Base-by-base conservation (phyloP, 1,284 basidiomycete genomes). In the Puccinia hordei region DNA sequence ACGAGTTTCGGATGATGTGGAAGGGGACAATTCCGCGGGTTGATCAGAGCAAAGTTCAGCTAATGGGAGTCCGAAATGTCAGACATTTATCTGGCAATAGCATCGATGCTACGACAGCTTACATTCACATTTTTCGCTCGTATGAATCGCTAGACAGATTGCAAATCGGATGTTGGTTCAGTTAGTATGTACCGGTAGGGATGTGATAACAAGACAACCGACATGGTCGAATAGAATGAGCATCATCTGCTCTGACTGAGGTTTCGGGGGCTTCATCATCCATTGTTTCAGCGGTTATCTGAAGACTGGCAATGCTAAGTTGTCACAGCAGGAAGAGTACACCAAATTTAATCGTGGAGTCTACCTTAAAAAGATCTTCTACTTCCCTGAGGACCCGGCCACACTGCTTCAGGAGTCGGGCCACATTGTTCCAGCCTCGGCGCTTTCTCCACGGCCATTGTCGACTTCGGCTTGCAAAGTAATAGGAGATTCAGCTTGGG, bases 131-230 rank as follows among this genome's bases (percentile, higher is more conserved):
- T 53, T 53, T 53, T 53, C 17, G 51, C 51, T 53, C 51, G 51
- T 53, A 53, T 53, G 51, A 53, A 53, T 53, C 51, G 51, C 51
- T 53, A 53, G 51, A 53, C 51, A 53, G 51, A 53, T 53, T 53
- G 51, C 17, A 53, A 53, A 53, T 53, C 51, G 22, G 51, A 53
- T 53, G 51, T 53, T 53, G 51, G 51, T 53, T 53, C 51, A 53
- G 51, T 53, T 53, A 53, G 51, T 53, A 53, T 53, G 51, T 53
- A 19, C 51, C 17, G 51, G 51, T 19, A 53, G 51, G 51, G 51
- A 53, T 53, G 51, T 53, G 51, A 53, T 53, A 53, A 53, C 13
- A 53, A 53, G 51, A 53, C 51, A 53, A 53, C 51, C 17, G 51
- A 53, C 51, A 53, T 53, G 51, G 51, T 53, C 22, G 51, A 53